Evolutionary conservation across 176 grass and related monocot species (phyloP).

Genomic region (Aegilops bicornis): DNA sequence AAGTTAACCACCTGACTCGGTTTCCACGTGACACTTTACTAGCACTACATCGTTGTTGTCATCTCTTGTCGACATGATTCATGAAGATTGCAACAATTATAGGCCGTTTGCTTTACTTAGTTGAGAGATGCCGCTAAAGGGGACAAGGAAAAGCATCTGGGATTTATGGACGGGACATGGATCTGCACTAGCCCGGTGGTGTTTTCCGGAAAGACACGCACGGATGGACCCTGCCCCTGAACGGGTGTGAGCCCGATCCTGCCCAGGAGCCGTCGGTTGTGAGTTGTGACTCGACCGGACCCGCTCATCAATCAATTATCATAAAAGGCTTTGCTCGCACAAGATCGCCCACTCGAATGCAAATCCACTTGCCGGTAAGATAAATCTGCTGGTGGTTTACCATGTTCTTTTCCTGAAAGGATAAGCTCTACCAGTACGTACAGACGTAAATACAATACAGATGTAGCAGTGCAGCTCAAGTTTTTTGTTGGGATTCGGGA

Average conservation of each 20-base stretch:
- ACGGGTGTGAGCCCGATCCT: slow-evolving; percentile 19
- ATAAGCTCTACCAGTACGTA: not conserved
- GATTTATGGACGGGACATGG: slow-evolving; percentile 44
- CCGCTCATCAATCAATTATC: slow-evolving; percentile 8
- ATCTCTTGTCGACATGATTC: not conserved
- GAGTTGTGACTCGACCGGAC: not conserved
- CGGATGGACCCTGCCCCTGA: slow-evolving; percentile 28
- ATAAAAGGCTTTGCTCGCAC: not conserved
- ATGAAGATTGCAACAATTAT: not conserved
- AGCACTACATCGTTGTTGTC: not conserved
- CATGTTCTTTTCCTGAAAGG: not conserved
- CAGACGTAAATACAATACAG: not conserved
- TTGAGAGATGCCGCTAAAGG: not conserved
- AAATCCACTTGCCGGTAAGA: not conserved
- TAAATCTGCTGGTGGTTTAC: not conserved
- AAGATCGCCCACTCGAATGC: not conserved
- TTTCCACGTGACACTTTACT: not conserved
- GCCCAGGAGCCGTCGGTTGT: slow-evolving; percentile 9
- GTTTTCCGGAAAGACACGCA: slow-evolving; percentile 31
- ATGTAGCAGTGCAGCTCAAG: not conserved
- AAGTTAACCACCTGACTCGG: not conserved
- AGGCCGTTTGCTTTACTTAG: slow-evolving; percentile 29
- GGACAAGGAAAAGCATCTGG: slow-evolving; percentile 37
- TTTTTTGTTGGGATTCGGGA: slow-evolving; percentile 8
- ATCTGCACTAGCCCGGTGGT: slow-evolving; percentile 2